Evolutionary conservation across 2,329 filamentous ascomycete genomes (phyloP).

Genomic region (Aspergillus neotritici): DNA sequence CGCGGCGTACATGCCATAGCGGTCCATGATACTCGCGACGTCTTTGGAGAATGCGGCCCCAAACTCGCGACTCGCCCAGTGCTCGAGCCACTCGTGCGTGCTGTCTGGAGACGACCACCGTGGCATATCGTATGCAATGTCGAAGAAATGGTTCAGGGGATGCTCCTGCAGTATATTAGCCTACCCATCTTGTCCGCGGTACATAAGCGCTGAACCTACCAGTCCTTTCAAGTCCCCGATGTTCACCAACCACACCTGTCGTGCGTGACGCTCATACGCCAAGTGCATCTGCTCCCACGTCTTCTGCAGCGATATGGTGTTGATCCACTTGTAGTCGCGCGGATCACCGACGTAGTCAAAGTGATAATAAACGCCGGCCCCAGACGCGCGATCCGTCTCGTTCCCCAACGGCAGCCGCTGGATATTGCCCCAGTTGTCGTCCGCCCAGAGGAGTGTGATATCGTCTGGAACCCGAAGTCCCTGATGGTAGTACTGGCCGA

Average conservation of each 20-base stretch:
- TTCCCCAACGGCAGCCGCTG: slow-evolving; percentile 55
- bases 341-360: slow-evolving; percentile 60
- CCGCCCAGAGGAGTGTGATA: slow-evolving; percentile 62
- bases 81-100: slow-evolving; percentile 51
- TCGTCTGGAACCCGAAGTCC: slow-evolving; percentile 60
- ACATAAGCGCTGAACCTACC: slow-evolving; percentile 20
- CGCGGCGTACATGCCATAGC: slow-evolving; percentile 53
- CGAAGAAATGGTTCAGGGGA: slow-evolving; percentile 62
- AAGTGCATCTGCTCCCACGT: slow-evolving; percentile 62
- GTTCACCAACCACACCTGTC: slow-evolving; percentile 62
- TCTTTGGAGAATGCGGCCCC: slow-evolving; percentile 43
- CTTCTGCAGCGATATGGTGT: slow-evolving; percentile 60
- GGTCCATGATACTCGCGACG: slow-evolving; percentile 50
- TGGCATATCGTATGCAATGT: slow-evolving; percentile 60
- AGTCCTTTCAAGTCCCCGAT: slow-evolving; percentile 62
- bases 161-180: slow-evolving; percentile 43
- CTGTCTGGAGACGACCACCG: slow-evolving; percentile 51
- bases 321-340: slow-evolving; percentile 59
- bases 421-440: slow-evolving; percentile 65
- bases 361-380: slow-evolving; percentile 58
- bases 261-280: slow-evolving; percentile 54
- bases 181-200: slow-evolving; percentile 5
- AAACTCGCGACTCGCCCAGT: slow-evolving; percentile 57
- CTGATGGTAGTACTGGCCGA: slow-evolving; percentile 62
- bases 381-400: slow-evolving; percentile 56